Percentiles rank a stretch among this genome's conserved stretches.
Conservation (phyloP, 176 grass and related monocot species). For the Oryza australiensis region DNA sequence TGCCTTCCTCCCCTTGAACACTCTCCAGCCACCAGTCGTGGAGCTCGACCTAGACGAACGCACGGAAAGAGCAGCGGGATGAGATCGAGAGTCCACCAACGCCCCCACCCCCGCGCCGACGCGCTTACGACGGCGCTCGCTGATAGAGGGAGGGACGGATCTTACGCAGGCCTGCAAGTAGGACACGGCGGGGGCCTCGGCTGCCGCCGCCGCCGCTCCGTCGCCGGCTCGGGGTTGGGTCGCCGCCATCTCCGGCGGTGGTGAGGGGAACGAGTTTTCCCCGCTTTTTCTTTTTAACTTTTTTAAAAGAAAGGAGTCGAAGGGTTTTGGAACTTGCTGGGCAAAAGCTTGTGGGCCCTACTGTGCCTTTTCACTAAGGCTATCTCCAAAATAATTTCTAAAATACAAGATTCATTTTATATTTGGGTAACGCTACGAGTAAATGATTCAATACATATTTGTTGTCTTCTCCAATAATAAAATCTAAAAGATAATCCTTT, state of each 20-base stretch:
- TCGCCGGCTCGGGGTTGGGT: not conserved
- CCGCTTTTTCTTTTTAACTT: not conserved
- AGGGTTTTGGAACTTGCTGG: not conserved
- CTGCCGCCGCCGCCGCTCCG: not conserved
- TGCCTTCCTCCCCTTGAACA: slow-evolving; percentile 9
- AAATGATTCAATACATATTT: no score
- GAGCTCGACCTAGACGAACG: not conserved
- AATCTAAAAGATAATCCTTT: no score
- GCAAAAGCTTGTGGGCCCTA: not conserved
- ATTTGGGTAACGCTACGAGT: no score
- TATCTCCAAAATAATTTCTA: no score
- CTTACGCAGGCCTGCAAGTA: not conserved
- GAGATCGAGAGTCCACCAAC: not conserved
- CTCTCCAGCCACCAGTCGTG: slow-evolving; percentile 40
- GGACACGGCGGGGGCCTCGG: not conserved
- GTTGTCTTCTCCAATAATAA: no score
- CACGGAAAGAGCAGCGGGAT: not conserved
- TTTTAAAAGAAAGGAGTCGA: not conserved
- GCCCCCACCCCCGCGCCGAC: not conserved
- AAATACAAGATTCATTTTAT: no score
- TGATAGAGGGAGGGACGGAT: not conserved
- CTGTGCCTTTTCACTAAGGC: not conserved
- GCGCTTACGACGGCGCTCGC: not conserved
- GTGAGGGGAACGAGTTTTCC: not conserved
- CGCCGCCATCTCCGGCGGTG: not conserved